phyloP scores from a whole-genome alignment of 257 asterid genomes.

The Cruciata laevipes region DNA sequence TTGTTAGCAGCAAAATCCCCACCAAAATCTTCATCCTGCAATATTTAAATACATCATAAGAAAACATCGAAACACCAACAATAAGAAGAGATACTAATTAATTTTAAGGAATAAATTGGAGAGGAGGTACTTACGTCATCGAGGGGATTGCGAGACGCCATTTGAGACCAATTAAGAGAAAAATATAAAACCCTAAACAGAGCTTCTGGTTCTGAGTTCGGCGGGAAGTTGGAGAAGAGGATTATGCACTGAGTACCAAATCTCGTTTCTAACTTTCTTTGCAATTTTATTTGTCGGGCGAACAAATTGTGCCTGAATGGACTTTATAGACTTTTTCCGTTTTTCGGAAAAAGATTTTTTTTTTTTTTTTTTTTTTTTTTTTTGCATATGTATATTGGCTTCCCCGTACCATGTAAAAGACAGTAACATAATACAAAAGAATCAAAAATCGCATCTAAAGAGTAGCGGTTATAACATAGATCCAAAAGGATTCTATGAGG shows the following conservation, averaged over 20 bases:
- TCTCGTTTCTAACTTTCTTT: neutral
- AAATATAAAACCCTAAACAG: conserved; percentile 2
- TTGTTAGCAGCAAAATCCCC: conserved; percentile 54
- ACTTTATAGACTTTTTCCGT: neutral
- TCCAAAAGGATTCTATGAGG: too few species aligned
- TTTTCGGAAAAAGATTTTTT: too few species aligned
- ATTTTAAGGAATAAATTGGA: neutral
- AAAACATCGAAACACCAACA: neutral
- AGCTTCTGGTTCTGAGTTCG: neutral
- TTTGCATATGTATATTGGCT: too few species aligned
- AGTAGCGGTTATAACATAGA: too few species aligned
- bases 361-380: too few species aligned
- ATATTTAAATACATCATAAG: neutral
- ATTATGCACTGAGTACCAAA: neutral
- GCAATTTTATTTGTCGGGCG: neutral
- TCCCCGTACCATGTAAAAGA: too few species aligned
- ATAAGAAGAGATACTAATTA: neutral
- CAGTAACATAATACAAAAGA: too few species aligned
- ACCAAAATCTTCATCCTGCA: conserved; percentile 82
- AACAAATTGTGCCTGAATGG: neutral
- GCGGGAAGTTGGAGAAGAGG: conserved; percentile 1
- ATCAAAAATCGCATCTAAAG: too few species aligned
- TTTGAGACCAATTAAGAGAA: conserved; percentile 20
- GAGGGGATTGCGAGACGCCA: conserved; percentile 53
- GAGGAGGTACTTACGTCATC: conserved; percentile 49